Evolutionary conservation across 306 rosid species (phyloP).

Genomic region (Prunus padus): DNA sequence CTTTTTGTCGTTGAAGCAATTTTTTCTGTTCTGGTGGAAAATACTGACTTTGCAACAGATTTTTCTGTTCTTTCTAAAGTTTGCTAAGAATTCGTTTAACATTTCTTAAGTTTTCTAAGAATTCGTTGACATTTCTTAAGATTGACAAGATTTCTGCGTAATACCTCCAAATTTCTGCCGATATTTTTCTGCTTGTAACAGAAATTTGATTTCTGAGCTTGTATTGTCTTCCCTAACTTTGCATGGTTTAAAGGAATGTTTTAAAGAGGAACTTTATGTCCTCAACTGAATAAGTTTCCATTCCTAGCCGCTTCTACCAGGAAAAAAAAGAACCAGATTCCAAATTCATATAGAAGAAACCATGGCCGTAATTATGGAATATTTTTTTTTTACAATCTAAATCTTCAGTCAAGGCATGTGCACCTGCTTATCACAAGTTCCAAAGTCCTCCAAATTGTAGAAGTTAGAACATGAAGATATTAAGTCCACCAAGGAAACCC

Average conservation of each 20-base stretch:
- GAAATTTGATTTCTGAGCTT: background rate
- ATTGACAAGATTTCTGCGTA: background rate
- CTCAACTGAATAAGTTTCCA: background rate
- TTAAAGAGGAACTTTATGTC: background rate
- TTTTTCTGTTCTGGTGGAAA: too few relatives aligned
- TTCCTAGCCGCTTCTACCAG: background rate
- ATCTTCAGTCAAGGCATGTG: background rate
- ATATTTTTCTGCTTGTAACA: too few relatives aligned
- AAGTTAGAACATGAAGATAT: background rate
- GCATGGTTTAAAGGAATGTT: background rate
- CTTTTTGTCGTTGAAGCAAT: too few relatives aligned
- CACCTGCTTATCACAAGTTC: background rate
- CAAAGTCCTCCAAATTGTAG: background rate
- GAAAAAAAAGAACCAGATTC: conserved; percentile 3
- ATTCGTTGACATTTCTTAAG: background rate
- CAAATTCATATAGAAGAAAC: background rate
- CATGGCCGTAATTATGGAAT: background rate
- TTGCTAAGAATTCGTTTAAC: background rate
- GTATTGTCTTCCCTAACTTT: background rate
- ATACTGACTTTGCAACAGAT: background rate
- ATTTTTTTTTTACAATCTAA: too few relatives aligned
- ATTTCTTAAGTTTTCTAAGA: background rate
- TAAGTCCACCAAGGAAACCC: background rate
- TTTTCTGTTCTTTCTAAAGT: background rate
- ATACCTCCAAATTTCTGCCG: too few relatives aligned